Conservation (phyloP, 306 rosid genomes). For the Pueraria montana region DNA sequence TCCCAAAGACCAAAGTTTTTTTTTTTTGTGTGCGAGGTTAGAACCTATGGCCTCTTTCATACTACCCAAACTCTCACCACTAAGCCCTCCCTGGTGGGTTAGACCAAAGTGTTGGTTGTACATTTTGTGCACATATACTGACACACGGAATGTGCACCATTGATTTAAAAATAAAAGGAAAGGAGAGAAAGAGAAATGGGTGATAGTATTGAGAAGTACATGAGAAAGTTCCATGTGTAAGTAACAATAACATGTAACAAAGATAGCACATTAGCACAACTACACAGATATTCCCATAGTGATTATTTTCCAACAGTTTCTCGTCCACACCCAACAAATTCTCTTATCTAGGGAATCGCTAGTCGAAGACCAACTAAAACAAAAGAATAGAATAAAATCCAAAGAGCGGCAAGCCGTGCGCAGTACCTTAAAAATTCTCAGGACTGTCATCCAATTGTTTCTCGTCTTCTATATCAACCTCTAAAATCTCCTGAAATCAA, state of each 20-base stretch:
- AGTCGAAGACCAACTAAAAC: neutral
- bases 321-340: slow-evolving; percentile 19
- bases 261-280: slow-evolving; percentile 17
- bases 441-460: slow-evolving; percentile 97
- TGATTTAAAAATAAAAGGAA: neutral
- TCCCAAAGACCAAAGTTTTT: slow-evolving; percentile 2
- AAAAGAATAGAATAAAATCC: neutral
- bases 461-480: slow-evolving; percentile 92
- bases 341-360: neutral
- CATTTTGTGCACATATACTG: neutral
- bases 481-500: slow-evolving; percentile 82
- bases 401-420: neutral
- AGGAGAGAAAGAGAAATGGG: neutral
- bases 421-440: slow-evolving; percentile 68
- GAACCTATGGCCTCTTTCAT: no score
- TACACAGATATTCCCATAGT: slow-evolving; percentile 15
- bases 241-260: neutral
- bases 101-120: neutral
- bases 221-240: neutral
- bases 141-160: neutral
- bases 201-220: neutral
- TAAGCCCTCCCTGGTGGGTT: no score
- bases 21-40: no score
- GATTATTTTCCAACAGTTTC: neutral
- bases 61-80: no score